phyloP scores from a whole-genome alignment of 306 rosid species.

The Aeschynomene evenia region DNA sequence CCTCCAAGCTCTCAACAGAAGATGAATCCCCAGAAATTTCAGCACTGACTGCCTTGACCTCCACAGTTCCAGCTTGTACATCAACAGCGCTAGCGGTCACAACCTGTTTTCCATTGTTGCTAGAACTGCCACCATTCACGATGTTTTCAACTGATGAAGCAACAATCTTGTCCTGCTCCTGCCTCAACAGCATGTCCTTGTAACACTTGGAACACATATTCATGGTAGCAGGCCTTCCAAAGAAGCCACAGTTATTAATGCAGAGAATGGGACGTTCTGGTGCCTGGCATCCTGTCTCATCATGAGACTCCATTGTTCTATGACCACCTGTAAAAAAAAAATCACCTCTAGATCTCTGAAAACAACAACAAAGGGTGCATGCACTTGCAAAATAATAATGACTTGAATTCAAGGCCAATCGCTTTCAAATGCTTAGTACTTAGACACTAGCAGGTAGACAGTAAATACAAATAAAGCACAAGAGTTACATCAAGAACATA shows the following conservation, averaged over 20 bases:
- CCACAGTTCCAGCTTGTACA: conserved; percentile 40
- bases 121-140: conserved; percentile 51
- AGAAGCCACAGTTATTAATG: conserved; percentile 74
- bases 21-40: conserved; percentile 41
- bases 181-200: conserved; percentile 70
- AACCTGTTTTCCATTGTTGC: conserved; percentile 42
- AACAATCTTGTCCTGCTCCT: conserved; percentile 64
- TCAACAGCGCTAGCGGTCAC: conserved; percentile 34
- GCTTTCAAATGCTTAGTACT: not conserved
- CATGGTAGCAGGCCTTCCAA: conserved; percentile 78
- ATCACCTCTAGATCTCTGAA: not conserved
- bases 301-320: conserved; percentile 67
- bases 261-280: conserved; percentile 71
- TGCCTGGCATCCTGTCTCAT: conserved; percentile 79
- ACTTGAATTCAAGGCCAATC: not conserved
- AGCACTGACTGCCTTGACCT: conserved; percentile 25
- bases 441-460: not conserved
- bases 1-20: conserved; percentile 42
- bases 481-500: not conserved
- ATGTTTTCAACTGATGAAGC: conserved; percentile 67
- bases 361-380: not conserved
- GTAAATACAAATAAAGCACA: not conserved
- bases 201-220: conserved; percentile 87
- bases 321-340: conserved; percentile 39
- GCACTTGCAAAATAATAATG: not conserved